Base-by-base conservation (phyloP, 345 rosid genomes). In the Brassica nigra region DNA sequence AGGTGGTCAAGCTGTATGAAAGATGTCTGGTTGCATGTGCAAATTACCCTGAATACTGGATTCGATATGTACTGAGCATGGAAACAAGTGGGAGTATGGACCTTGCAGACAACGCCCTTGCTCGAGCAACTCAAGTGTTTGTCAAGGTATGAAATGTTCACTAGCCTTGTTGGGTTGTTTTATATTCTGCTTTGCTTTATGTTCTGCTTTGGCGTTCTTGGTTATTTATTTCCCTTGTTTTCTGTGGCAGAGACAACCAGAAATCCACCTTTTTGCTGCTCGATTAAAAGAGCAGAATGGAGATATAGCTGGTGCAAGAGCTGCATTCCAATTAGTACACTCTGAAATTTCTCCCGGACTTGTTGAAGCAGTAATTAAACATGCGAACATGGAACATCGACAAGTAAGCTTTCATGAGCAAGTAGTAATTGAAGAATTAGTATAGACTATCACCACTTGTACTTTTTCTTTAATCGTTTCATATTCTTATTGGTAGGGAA, bases 351-450 rank as follows among this genome's bases (percentile, higher is more conserved):
- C 99, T 31, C 99, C 99, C 14, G 99, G 97, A 71, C 90, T 96
- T 71, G 81, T 96, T 73, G 99, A 96, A 87, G 99, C 98, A 33
- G 89, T 96, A 79, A 85, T 87, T 27, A 93, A 92, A 85, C 99
- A 96, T 80, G 98, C 97, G 2, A 91, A 93, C 85, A 93, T 96
- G 99, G 99, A 96, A 82, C 80, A 14, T 11, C 86, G 98, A 52
- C 84, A 86, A 86, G 98, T 93, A 86, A 74, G 91, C 58, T 72
- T 79, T 18, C 67, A 39, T 55, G 44, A 39, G 55, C 71, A 55
- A 66, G 66, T 72, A 72, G 62, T 76, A 67, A 18, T 33, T 83
- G 9, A 63, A 65, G 23, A 61, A 80, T 36, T 69, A 70, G 18
- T 61, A 44, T 61, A 54, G 23, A 73, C 9, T 37, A 12, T 52